Conservation (phyloP, 495 filamentous ascomycete species). For the Xylaria longipes region DNA sequence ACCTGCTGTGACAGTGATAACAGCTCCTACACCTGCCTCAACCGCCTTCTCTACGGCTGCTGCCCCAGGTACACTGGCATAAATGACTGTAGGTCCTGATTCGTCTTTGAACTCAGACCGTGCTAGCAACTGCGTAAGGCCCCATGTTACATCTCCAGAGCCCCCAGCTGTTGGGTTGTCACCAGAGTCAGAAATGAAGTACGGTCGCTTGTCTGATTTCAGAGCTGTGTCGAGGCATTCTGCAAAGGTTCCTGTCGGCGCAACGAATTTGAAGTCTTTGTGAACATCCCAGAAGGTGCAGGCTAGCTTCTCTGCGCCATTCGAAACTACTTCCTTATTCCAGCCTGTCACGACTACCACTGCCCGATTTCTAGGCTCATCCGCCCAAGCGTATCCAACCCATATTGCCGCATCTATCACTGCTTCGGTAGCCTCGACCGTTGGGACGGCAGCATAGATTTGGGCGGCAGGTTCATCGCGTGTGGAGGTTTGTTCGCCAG, state of each 20-base stretch:
- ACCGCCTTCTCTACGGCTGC: constrained; percentile 53
- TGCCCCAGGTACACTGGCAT: constrained; percentile 62
- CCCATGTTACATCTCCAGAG: constrained; percentile 63
- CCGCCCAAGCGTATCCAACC: constrained; percentile 68
- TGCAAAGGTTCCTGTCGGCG: constrained; percentile 57
- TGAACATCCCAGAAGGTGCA: constrained; percentile 57
- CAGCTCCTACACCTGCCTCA: constrained; percentile 56
- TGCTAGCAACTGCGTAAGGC: constrained; percentile 52
- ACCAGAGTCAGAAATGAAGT: constrained; percentile 65
- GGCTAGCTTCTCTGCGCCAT: constrained; percentile 55
- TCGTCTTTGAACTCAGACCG: constrained; percentile 54
- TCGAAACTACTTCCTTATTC: constrained; percentile 44
- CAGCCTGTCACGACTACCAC: constrained; percentile 61
- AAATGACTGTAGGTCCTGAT: constrained; percentile 55
- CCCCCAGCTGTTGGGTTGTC: constrained; percentile 66
- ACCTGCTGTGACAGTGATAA: constrained; percentile 60
- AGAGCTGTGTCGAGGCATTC: constrained; percentile 59
- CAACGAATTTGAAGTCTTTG: constrained; percentile 59
- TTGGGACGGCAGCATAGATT: constrained; percentile 58
- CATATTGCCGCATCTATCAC: constrained; percentile 63
- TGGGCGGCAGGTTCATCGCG: constrained; percentile 60
- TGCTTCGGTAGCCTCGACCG: constrained; percentile 48
- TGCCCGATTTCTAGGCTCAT: constrained; percentile 62
- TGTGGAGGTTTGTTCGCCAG: constrained; percentile 65
- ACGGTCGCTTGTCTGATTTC: constrained; percentile 53